A percentile compares a stretch with the other conserved stretches of the same genome.
These are phyloP conservation scores for Ophiostoma fasciatum DNA, from an alignment of 2,329 filamentous ascomycete genomes.

Conservation along the genomic window DNA sequence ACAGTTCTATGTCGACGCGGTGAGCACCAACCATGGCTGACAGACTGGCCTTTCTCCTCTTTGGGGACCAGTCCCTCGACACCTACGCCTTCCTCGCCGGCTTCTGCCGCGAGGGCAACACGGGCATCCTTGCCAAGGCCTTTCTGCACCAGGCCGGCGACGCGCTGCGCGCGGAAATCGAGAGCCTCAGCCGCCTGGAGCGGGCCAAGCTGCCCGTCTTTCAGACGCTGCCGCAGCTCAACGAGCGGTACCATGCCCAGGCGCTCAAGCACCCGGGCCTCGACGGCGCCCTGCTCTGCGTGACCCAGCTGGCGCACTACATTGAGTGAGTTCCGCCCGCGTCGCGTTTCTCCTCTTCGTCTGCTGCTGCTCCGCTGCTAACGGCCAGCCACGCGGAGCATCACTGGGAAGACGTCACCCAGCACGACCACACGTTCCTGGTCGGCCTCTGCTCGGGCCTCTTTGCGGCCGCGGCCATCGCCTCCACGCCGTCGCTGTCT, in stretches of 20 bases:
- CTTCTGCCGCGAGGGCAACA: conserved; percentile 30
- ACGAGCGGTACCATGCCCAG: conserved; percentile 47
- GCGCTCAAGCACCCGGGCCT: conserved; percentile 43
- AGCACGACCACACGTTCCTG: conserved; percentile 35
- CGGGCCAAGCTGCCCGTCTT: conserved; percentile 46
- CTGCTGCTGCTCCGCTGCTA: conserved; percentile 12
- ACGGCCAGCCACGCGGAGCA: conserved; percentile 33
- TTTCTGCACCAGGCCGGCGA: conserved; percentile 45
- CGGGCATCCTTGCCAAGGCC: conserved; percentile 39
- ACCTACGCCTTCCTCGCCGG: conserved; percentile 47
- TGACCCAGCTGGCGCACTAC: conserved; percentile 52
- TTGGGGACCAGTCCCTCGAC: conserved; percentile 58
- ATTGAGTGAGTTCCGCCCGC: conserved; percentile 40
- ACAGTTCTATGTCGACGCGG: conserved; percentile 3
- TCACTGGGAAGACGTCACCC: conserved; percentile 37
- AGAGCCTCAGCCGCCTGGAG: conserved; percentile 39
- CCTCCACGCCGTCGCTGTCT: conserved; percentile 45
- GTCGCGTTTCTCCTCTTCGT: neutral
- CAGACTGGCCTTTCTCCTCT: conserved; percentile 43
- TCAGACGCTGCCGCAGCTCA: conserved; percentile 45
- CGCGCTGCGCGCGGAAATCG: conserved; percentile 45
- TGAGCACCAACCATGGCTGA: conserved; percentile 24
- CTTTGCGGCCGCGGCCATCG: conserved; percentile 53
- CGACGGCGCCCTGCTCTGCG: conserved; percentile 49
- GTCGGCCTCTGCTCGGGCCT: conserved; percentile 56